A percentile compares a stretch with the other conserved stretches of the same genome.
Evolutionary conservation across 768 basidiomycete species (phyloP).

Genomic region (Lentinula edodes): DNA sequence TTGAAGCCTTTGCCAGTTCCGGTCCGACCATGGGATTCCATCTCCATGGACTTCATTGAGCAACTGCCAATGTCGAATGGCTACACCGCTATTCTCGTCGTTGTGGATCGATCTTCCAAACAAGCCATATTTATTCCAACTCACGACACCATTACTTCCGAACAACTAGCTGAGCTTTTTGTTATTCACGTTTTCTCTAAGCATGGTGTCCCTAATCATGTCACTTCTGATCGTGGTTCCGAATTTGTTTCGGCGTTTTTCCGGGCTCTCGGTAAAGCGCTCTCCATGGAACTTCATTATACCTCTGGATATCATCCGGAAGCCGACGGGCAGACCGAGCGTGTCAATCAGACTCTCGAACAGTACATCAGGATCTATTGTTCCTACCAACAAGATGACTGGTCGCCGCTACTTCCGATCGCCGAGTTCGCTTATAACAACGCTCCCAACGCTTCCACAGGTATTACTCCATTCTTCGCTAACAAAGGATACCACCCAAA

Average conservation of each 20-base stretch:
- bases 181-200: slow-evolving; percentile 16
- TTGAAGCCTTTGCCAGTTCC: slow-evolving; percentile 20
- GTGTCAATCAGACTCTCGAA: slow-evolving; percentile 18
- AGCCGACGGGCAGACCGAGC: slow-evolving; percentile 17
- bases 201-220: slow-evolving; percentile 13
- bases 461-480: slow-evolving; percentile 21
- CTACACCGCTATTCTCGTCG: slow-evolving; percentile 8
- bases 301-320: slow-evolving; percentile 18
- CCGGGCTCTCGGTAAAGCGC: slow-evolving; percentile 6
- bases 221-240: slow-evolving; percentile 14
- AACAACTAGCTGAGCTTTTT: slow-evolving; percentile 10
- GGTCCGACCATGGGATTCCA: slow-evolving; percentile 13
- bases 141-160: slow-evolving; percentile 7
- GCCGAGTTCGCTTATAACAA: slow-evolving; percentile 26
- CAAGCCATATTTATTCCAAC: slow-evolving; percentile 12
- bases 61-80: slow-evolving; percentile 17
- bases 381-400: slow-evolving; percentile 20
- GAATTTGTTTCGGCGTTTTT: slow-evolving; percentile 18
- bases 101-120: slow-evolving; percentile 5
- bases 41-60: slow-evolving; percentile 21
- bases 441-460: slow-evolving; percentile 16
- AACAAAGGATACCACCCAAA: slow-evolving; percentile 22
- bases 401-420: slow-evolving; percentile 16
- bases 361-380: slow-evolving; percentile 18
- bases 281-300: slow-evolving; percentile 12